These are phyloP conservation scores for Exophiala sideris DNA, from an alignment of 2,329 filamentous ascomycete species.

Conservation along the genomic window DNA sequence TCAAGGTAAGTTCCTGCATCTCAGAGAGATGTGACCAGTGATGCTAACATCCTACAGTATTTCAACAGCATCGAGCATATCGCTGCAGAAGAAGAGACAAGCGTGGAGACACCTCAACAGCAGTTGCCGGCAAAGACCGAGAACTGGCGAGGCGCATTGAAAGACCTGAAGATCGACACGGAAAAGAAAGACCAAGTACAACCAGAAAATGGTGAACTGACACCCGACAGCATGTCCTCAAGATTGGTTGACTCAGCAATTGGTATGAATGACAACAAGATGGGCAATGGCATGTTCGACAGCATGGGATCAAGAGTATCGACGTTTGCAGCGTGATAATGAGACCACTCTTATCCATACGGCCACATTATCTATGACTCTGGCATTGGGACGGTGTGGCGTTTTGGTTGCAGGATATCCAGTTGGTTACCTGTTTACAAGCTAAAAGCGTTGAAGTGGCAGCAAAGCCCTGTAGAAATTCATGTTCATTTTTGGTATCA, in stretches of 20 bases:
- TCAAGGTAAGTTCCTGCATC: slow-evolving; percentile 42
- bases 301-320: slow-evolving; percentile 42
- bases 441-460: no score
- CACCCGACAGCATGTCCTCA: slow-evolving; percentile 49
- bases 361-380: no score
- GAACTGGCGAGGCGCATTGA: slow-evolving; percentile 29
- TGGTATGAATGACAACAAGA: slow-evolving; percentile 39
- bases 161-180: slow-evolving; percentile 46
- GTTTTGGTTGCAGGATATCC: no score
- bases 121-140: slow-evolving; percentile 11
- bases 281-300: slow-evolving; percentile 42
- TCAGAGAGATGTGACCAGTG: not conserved
- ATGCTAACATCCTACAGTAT: slow-evolving; percentile 45
- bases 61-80: slow-evolving; percentile 70
- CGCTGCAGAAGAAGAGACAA: slow-evolving; percentile 38
- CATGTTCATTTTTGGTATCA: not conserved
- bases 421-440: not conserved
- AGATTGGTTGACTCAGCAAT: slow-evolving; percentile 46
- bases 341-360: no score
- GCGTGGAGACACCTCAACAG: slow-evolving; percentile 14
- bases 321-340: slow-evolving; percentile 18
- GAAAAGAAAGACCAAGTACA: slow-evolving; percentile 34
- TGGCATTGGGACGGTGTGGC: no score
- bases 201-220: slow-evolving; percentile 43
- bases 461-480: no score